Percentiles rank a stretch among this genome's conserved stretches.
Conservation (phyloP, 1,284 basidiomycete species). For the Macrocystidia cucumis region DNA sequence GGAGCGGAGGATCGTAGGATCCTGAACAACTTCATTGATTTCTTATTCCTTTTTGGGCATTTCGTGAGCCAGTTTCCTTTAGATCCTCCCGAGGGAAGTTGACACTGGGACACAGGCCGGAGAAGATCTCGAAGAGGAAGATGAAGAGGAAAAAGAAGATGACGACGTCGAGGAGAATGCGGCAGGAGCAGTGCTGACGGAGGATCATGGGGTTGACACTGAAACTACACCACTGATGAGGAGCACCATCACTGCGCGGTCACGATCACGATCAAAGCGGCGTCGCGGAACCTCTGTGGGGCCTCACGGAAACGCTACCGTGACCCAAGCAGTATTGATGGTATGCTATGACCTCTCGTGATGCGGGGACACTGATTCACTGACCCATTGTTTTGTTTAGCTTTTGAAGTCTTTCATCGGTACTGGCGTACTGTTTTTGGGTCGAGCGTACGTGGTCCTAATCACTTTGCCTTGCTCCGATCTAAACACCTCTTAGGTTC, state of each 20-base stretch:
- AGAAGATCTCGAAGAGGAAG: conserved; percentile 90
- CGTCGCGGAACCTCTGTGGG: conserved; percentile 42
- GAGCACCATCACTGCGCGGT: conserved; percentile 14
- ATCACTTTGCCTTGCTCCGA: neutral
- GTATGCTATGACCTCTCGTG: conserved; percentile 30
- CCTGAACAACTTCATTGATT: conserved; percentile 86
- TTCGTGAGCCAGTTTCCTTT: conserved; percentile 55
- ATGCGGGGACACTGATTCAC: conserved; percentile 3
- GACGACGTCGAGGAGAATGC: conserved; percentile 31
- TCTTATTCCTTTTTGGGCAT: conserved; percentile 88
- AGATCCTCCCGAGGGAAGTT: conserved; percentile 1
- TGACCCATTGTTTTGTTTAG: conserved; percentile 28
- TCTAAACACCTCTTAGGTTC: conserved; percentile 48
- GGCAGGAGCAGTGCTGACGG: conserved; percentile 11
- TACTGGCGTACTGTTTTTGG: conserved; percentile 94
- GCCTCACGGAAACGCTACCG: conserved; percentile 75
- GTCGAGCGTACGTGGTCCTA: conserved; percentile 68
- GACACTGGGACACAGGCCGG: conserved; percentile 73
- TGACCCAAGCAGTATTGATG: conserved; percentile 88
- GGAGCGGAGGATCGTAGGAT: conserved; percentile 58
- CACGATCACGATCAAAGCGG: conserved; percentile 46
- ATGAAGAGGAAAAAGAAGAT: conserved; percentile 45
- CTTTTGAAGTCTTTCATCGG: conserved; percentile 94
- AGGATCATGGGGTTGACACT: conserved; percentile 17
- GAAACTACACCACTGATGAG: conserved; percentile 40